A percentile compares a stretch with the other conserved stretches of the same genome.
Evolutionary conservation across 257 asterid species (phyloP).

Genomic region (Plantago ovata): DNA sequence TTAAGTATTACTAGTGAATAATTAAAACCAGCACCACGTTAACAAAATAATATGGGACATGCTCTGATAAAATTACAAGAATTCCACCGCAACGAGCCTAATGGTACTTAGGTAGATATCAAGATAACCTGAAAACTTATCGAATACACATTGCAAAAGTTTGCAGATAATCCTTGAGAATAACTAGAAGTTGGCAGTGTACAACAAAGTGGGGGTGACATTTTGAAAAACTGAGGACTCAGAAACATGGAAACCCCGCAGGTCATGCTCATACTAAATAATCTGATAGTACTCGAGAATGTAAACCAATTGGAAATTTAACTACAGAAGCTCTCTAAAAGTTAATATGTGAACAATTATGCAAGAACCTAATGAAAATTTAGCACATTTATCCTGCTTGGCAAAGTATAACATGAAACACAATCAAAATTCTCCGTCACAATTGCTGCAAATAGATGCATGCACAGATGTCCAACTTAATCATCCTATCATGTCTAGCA

Average conservation of each 20-base stretch:
- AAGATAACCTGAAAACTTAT: background rate
- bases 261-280: too few species aligned
- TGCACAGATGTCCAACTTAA: background rate
- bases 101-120: background rate
- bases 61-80: too few species aligned
- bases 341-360: too few species aligned
- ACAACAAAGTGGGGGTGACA: background rate
- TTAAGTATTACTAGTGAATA: background rate
- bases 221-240: background rate
- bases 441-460: too few species aligned
- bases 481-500: background rate
- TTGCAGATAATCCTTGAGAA: background rate
- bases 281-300: too few species aligned
- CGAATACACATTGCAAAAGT: background rate
- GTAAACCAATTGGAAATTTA: too few species aligned
- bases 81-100: background rate
- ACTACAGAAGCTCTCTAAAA: too few species aligned
- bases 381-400: too few species aligned
- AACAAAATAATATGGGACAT: too few species aligned
- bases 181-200: background rate
- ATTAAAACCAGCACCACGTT: conserved; percentile 14
- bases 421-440: background rate
- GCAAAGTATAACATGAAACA: too few species aligned
- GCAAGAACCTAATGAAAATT: too few species aligned
- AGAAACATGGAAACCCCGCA: too few species aligned